phyloP scores from a whole-genome alignment of 2,329 filamentous ascomycete species.

The Aureobasidium sp. region DNA sequence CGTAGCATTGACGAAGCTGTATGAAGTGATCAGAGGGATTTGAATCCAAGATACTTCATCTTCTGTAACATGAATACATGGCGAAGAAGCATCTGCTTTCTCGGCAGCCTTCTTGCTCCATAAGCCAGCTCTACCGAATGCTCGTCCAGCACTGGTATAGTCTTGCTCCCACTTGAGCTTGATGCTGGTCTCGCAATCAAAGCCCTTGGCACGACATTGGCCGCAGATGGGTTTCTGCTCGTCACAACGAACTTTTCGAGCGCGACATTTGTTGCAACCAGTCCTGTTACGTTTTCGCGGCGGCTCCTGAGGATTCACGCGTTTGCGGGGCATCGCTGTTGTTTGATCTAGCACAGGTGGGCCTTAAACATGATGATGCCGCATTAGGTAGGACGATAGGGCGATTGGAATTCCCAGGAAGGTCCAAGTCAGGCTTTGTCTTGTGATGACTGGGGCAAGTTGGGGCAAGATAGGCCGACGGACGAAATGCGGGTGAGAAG shows the following conservation, averaged over 20 bases:
- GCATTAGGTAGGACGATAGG: neutral
- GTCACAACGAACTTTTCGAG: conserved; percentile 37
- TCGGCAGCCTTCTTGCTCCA: conserved; percentile 28
- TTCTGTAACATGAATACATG: conserved; percentile 12
- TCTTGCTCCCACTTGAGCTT: conserved; percentile 30
- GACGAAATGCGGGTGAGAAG: neutral
- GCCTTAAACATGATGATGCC: conserved; percentile 1
- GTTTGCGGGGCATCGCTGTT: conserved; percentile 19
- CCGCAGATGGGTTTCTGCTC: conserved; percentile 33
- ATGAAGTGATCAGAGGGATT: conserved; percentile 21
- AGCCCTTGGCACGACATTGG: conserved; percentile 31
- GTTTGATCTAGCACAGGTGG: neutral
- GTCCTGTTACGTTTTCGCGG: conserved; percentile 29
- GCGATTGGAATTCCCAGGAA: conserved; percentile 1
- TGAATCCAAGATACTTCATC: conserved; percentile 19
- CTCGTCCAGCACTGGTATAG: conserved; percentile 35
- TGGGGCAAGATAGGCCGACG: neutral
- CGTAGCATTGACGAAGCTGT: conserved; percentile 22
- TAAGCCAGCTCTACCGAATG: conserved; percentile 38
- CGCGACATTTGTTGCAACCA: conserved; percentile 36
- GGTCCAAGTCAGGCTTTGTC: conserved; percentile 12
- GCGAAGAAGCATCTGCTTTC: conserved; percentile 15
- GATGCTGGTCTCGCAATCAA: conserved; percentile 30
- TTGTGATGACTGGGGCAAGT: neutral
- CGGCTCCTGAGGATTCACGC: conserved; percentile 18